Conservation (phyloP, 306 rosid species). For the Pyrus bretschneideri region DNA sequence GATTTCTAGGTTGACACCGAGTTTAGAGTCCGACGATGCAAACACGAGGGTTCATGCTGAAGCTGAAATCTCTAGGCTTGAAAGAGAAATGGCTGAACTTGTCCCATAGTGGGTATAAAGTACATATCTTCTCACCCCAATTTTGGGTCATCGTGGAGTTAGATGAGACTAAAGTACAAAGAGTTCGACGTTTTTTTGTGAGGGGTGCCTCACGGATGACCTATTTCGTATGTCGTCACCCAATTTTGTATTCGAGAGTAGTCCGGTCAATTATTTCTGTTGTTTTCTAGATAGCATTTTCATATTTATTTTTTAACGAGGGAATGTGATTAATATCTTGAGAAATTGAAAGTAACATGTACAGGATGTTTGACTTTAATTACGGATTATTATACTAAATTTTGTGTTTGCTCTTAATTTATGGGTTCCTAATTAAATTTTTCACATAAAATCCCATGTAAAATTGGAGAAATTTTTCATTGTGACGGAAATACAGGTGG, state of each 20-base stretch:
- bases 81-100: constrained; percentile 23
- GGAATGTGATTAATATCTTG: background rate
- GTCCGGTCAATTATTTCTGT: background rate
- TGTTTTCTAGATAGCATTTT: too few relatives aligned
- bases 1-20: constrained; percentile 17
- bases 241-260: background rate
- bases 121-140: background rate
- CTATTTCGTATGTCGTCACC: background rate
- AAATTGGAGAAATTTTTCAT: too few relatives aligned
- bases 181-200: background rate
- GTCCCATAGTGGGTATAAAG: constrained; percentile 11
- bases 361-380: background rate
- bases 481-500: too few relatives aligned
- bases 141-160: background rate
- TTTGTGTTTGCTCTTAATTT: background rate
- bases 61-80: constrained; percentile 46
- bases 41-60: constrained; percentile 23
- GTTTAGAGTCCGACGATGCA: constrained; percentile 14
- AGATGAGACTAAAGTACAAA: background rate
- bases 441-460: background rate
- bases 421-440: background rate
- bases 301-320: background rate
- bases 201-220: background rate
- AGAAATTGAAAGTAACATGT: background rate
- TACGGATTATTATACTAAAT: background rate